Evolutionary conservation across 164 flowering plant genomes (phyloP).

Genomic region (Kalanchoe fedtschenkoi): DNA sequence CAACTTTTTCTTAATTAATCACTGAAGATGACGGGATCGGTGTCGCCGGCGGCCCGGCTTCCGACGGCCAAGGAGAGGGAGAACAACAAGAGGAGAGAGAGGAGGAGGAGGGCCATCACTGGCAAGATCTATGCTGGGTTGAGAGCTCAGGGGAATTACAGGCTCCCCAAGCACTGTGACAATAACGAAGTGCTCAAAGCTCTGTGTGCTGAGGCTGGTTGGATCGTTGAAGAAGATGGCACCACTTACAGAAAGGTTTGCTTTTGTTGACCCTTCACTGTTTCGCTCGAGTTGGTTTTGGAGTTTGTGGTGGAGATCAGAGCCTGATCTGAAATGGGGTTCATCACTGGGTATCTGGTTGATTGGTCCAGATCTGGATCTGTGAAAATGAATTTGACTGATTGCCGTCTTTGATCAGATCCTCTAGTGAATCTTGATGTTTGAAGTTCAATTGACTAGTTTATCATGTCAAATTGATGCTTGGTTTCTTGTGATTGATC

Average conservation of each 20-base stretch:
- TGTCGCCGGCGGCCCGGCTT: slow-evolving; percentile 26
- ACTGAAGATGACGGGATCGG: slow-evolving; percentile 17
- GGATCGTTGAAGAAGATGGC: slow-evolving; percentile 24
- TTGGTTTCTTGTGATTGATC: no score
- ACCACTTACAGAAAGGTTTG: slow-evolving; percentile 51
- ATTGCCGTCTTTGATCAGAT: neutral
- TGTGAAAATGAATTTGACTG: neutral
- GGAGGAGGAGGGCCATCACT: slow-evolving; percentile 54
- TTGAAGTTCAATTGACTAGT: no score
- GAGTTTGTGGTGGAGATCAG: neutral
- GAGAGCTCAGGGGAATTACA: slow-evolving; percentile 14
- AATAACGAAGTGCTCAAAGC: slow-evolving; percentile 8
- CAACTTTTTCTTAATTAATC: neutral
- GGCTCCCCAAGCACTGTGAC: slow-evolving; percentile 8
- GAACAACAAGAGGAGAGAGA: slow-evolving; percentile 53
- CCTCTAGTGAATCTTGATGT: no score
- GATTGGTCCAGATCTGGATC: neutral
- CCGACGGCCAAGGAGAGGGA: slow-evolving; percentile 63
- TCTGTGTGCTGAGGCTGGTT: slow-evolving; percentile 9
- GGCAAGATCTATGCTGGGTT: slow-evolving; percentile 49
- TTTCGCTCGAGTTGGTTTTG: neutral
- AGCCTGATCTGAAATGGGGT: neutral
- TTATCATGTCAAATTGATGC: no score
- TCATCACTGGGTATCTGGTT: neutral
- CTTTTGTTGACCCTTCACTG: neutral